These are phyloP conservation scores for Metschnikowia baotianmanensis DNA, from an alignment of 805 yeast species.

Conservation along the genomic window DNA sequence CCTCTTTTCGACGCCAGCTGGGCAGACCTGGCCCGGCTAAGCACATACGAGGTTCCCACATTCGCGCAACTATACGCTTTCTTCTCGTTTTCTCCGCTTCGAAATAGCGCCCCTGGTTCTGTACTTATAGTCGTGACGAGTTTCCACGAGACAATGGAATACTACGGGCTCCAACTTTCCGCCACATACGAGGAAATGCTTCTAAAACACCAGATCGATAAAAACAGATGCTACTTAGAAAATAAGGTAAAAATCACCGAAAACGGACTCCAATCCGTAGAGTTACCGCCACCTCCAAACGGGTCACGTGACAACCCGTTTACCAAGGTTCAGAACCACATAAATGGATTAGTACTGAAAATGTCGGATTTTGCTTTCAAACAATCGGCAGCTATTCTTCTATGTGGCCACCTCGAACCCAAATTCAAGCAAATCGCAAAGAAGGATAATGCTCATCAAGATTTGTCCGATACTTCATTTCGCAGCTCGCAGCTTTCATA, in stretches of 20 bases:
- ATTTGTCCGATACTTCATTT: slow-evolving; percentile 3
- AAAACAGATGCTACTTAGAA: slow-evolving; percentile 21
- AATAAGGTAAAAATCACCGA: slow-evolving; percentile 20
- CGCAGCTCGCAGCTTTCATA: slow-evolving; percentile 2
- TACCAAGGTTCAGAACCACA: slow-evolving; percentile 31
- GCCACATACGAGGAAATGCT: slow-evolving; percentile 34
- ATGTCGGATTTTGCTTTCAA: slow-evolving; percentile 25
- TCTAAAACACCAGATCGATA: slow-evolving; percentile 30
- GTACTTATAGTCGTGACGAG: slow-evolving; percentile 28
- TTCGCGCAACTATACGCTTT: slow-evolving; percentile 27
- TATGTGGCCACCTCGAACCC: slow-evolving; percentile 33
- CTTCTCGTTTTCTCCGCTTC: slow-evolving; percentile 17
- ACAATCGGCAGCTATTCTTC: slow-evolving; percentile 25
- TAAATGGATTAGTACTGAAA: slow-evolving; percentile 25
- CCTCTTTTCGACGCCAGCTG: slow-evolving; percentile 22
- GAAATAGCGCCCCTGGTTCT: slow-evolving; percentile 5
- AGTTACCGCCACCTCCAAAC: slow-evolving; percentile 32
- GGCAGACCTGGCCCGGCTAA: slow-evolving; percentile 16
- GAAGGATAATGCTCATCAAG: background rate
- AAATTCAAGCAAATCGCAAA: slow-evolving; percentile 16
- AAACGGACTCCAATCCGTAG: slow-evolving; percentile 24
- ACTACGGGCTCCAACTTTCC: slow-evolving; percentile 33
- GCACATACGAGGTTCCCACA: slow-evolving; percentile 23
- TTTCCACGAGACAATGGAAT: slow-evolving; percentile 36
- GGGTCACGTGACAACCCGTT: slow-evolving; percentile 30